A percentile compares a stretch with the other conserved stretches of the same genome.
Conservation (phyloP, 176 grass and related monocot genomes). For the Lolium rigidum region DNA sequence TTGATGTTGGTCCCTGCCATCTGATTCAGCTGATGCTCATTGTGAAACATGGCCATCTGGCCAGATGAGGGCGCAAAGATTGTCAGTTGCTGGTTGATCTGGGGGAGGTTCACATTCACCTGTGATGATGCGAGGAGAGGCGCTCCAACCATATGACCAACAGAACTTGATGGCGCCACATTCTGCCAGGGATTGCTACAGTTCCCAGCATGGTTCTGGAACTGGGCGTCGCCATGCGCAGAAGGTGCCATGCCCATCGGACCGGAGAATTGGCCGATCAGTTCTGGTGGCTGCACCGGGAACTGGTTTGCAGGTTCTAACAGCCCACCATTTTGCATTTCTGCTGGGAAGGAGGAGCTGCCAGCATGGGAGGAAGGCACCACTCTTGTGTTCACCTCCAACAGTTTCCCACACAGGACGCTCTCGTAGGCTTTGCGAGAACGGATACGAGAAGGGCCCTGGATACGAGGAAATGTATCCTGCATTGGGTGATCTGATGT, state of each 20-base stretch:
- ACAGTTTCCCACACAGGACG: slow-evolving; percentile 23
- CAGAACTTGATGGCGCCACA: not conserved
- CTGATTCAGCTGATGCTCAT: slow-evolving; percentile 16
- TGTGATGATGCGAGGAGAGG: slow-evolving; percentile 5
- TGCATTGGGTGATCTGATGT: not conserved
- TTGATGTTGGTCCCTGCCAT: not conserved
- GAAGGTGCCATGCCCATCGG: no score
- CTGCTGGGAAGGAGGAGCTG: not conserved
- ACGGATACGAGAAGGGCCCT: not conserved
- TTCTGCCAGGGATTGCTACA: not conserved
- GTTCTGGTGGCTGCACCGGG: no score
- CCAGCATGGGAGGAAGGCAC: not conserved
- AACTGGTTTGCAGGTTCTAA: not conserved
- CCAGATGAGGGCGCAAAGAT: not conserved
- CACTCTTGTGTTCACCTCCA: not conserved
- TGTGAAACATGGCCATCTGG: slow-evolving; percentile 13
- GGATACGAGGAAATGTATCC: not conserved
- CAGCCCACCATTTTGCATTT: slow-evolving; percentile 10
- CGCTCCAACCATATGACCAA: not conserved
- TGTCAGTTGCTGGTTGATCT: not conserved
- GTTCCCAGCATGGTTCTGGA: slow-evolving; percentile 8
- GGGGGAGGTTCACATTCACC: not conserved
- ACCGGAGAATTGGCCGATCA: no score
- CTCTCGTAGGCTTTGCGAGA: not conserved
- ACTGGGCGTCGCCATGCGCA: not conserved